These are phyloP conservation scores for Arthrobotrys sphaeroides DNA, from an alignment of 2,329 filamentous ascomycete genomes.

Conservation along the genomic window DNA sequence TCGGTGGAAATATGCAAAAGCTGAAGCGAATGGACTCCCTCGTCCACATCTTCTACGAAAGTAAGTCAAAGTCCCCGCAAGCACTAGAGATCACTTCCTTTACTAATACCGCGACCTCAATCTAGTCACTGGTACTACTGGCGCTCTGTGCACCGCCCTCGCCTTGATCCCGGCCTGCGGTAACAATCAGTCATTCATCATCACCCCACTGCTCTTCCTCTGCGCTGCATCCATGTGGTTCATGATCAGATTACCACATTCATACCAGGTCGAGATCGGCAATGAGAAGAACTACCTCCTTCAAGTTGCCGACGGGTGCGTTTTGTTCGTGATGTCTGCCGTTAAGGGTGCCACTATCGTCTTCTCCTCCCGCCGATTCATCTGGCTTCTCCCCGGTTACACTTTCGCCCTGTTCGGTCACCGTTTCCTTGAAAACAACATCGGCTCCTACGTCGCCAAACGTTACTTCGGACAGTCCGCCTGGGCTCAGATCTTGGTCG, in stretches of 20 bases:
- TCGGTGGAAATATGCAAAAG: constrained; percentile 66
- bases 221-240: constrained; percentile 63
- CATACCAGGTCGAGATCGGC: constrained; percentile 56
- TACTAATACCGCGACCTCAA: constrained; percentile 63
- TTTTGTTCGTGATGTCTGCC: constrained; percentile 65
- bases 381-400: constrained; percentile 66
- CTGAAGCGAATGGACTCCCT: constrained; percentile 65
- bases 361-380: constrained; percentile 64
- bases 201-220: constrained; percentile 65
- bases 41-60: constrained; percentile 57
- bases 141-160: constrained; percentile 65
- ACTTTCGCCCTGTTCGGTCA: constrained; percentile 66
- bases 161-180: constrained; percentile 65
- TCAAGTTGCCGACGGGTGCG: constrained; percentile 59
- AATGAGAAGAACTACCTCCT: constrained; percentile 42
- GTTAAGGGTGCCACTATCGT: constrained; percentile 64
- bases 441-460: constrained; percentile 64
- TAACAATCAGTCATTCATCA: constrained; percentile 66
- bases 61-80: neutral
- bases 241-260: constrained; percentile 63
- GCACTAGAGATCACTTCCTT: neutral
- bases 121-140: constrained; percentile 65
- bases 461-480: constrained; percentile 65
- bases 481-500: constrained; percentile 66
- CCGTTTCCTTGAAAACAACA: constrained; percentile 66